Base-by-base conservation (phyloP, 176 grass and related monocot genomes). In the Pontederia paniculata region DNA sequence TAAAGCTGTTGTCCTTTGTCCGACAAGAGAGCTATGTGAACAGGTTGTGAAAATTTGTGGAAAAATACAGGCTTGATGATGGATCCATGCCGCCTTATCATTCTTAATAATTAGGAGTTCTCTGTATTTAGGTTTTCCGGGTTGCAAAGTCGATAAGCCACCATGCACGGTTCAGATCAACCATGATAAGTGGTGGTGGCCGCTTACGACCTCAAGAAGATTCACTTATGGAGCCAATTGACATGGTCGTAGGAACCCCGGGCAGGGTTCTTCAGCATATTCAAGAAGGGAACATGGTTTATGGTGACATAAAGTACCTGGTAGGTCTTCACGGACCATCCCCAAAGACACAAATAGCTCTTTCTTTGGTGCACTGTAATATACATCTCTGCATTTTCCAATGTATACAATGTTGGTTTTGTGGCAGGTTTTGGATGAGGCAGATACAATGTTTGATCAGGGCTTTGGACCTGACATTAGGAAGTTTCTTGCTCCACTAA, bases 361-460 rank as follows among this genome's bases (percentile, higher is more conserved):
- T 47, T 63, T 14, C 3, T 2, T 45, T 46, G 42, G 20, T 62
- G 28, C n/a, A 21, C 12, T 62, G 8, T 22, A 21, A 23, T 45
- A 12, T 44, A 43, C 37, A 60, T 28, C n/a, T 55, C 4, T 19
- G 14, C 25, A 31, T 31, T 31, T 31, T 1, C 25, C 25, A 31
- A 31, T 31, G 25, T 31, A 5, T 31, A 31, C 1, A 31, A 2
- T 31, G 5, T 5, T 31, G 25, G 62, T 15, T 13, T 10, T 9
- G 20, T 73, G 46, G 1, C 21, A 97, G 93, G 72, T 97, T 69
- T 83, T 97, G 68, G 93, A 97, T 77, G 93, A 97, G 69, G 91
- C 86, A 57, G 86, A 97, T 81, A 97, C 86, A 65, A 97, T 97
- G 91, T 97, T 97, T 84, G 91, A 97, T 77, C 91, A 84, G 81